Evolutionary conservation across 140 eudicot genomes (phyloP).

Genomic region (Bidens hawaiensis): DNA sequence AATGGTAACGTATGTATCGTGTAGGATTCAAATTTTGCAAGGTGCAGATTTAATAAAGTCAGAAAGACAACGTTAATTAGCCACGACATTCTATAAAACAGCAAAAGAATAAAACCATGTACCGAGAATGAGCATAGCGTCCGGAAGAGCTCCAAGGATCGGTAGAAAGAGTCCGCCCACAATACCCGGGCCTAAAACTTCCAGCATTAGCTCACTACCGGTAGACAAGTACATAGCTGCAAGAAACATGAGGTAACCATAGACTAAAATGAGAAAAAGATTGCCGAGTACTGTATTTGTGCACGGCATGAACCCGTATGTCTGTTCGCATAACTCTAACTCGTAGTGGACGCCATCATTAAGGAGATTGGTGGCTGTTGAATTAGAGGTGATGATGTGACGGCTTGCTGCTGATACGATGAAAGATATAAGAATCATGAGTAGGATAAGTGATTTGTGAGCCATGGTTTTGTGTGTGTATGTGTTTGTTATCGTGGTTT

Average conservation of each 20-base stretch:
- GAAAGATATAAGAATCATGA: conserved; percentile 24
- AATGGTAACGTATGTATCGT: too few species aligned
- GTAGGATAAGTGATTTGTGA: conserved; percentile 8
- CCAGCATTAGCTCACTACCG: conserved; percentile 78
- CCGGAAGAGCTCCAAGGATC: conserved; percentile 86
- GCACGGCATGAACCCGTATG: conserved; percentile 84
- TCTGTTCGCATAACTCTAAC: conserved; percentile 44
- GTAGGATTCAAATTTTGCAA: too few species aligned
- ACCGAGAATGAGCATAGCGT: conserved; percentile 93
- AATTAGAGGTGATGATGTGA: conserved; percentile 26
- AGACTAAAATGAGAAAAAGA: conserved; percentile 50
- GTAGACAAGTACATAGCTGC: conserved; percentile 67
- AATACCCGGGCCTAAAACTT: conserved; percentile 80
- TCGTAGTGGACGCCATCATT: conserved; percentile 32
- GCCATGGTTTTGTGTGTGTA: conserved; percentile 17
- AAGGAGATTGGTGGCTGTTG: conserved; percentile 27
- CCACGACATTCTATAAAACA: not conserved
- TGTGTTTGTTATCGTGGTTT: conserved; percentile 13
- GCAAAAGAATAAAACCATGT: not conserved
- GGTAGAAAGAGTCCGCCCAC: conserved; percentile 91
- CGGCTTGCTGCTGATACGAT: conserved; percentile 28
- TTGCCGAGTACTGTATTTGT: conserved; percentile 59
- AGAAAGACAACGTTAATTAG: too few species aligned
- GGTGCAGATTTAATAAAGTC: too few species aligned
- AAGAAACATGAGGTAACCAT: conserved; percentile 72